phyloP scores from a whole-genome alignment of 2,329 filamentous ascomycete genomes.

The Penicillium fuscoglaucum region DNA sequence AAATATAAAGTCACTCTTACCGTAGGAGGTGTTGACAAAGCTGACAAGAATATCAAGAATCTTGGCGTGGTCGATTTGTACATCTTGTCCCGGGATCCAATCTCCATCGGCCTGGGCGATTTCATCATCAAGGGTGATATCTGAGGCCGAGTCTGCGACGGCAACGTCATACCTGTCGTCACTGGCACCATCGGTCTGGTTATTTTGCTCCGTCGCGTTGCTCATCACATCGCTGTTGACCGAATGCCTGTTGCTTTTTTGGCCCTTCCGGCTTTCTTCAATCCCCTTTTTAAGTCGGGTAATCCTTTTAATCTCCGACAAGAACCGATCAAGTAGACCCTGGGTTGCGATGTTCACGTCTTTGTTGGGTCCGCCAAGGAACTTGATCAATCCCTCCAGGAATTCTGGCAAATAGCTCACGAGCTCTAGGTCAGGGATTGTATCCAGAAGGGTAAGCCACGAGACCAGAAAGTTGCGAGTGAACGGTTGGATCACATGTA shows the following conservation, averaged over 20 bases:
- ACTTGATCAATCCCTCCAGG: slow-evolving; percentile 82
- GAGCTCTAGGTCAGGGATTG: slow-evolving; percentile 92
- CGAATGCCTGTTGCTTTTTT: slow-evolving; percentile 69
- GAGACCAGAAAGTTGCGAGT: slow-evolving; percentile 92
- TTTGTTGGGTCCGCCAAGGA: slow-evolving; percentile 83
- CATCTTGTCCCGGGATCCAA: slow-evolving; percentile 96
- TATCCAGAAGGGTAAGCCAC: slow-evolving; percentile 93
- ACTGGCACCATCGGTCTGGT: slow-evolving; percentile 32
- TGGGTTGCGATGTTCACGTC: slow-evolving; percentile 97
- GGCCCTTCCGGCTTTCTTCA: slow-evolving; percentile 73
- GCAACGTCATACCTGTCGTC: slow-evolving; percentile 57
- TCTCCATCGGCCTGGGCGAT: slow-evolving; percentile 74
- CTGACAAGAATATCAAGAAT: slow-evolving; percentile 89
- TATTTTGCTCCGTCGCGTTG: slow-evolving; percentile 51
- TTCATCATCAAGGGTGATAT: slow-evolving; percentile 53
- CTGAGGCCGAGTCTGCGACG: slow-evolving; percentile 49
- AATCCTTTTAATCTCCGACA: slow-evolving; percentile 92
- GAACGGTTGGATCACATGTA: slow-evolving; percentile 91
- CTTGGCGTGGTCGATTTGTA: slow-evolving; percentile 87
- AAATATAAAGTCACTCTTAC: slow-evolving; percentile 48
- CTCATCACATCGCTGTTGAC: slow-evolving; percentile 69
- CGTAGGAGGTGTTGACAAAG: slow-evolving; percentile 79
- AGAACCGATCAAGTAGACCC: slow-evolving; percentile 81
- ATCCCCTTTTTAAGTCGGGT: slow-evolving; percentile 90
- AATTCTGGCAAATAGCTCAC: slow-evolving; percentile 92